Evolutionary conservation across 208 protist genomes (phyloP), one percentile per base, ranked within the genome.

Genomic region (Naegleria lovaniensis): DNA sequence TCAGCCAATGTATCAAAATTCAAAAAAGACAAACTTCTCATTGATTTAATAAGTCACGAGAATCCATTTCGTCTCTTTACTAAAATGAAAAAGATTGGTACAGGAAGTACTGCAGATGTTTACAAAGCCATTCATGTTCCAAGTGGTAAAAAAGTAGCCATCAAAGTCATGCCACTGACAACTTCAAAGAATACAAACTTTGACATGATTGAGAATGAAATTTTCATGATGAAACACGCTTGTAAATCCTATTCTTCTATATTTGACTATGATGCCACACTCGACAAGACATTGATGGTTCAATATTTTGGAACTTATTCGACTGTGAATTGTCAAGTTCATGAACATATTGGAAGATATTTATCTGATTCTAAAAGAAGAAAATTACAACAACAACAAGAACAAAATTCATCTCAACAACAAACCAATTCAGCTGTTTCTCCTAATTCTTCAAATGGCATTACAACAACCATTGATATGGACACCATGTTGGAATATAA

Each of bases 81-180:
- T 4, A 90, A 94, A 38, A 85, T 95, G 58, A 91, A 91, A 39
- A 83, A 88, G 48, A 89, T 96, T 43, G 94, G 94, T 76, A n/a
- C 48, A 40, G 94, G 94, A 5, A 93, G 94, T 52, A 93, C 94
- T 52, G 95, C 93, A 29, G 90, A 94, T 55, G 95, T 96, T 0
- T 95, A 93, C 59, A 90, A 91, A 41, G 94, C 94, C 5, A 83
- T 94, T 75, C 33, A 90, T 52, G 39, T 38, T 15, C 41, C 43
- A 4, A 88, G 38, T 9, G 90, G 84, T n/a, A 43, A 92, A n/a
- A 83, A 75, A 58, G 93, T 95, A 40, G 95, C 95, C 16, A 90
- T 96, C 41, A 96, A 96, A 89, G 90, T 91, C 41, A 94, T 92
- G 48, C 79, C 36, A 36, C 91, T 93, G 25, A 94, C 85, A 29